These are phyloP conservation scores for Agroathelia rolfsii DNA, from an alignment of 1,284 basidiomycete species.

Conservation along the genomic window DNA sequence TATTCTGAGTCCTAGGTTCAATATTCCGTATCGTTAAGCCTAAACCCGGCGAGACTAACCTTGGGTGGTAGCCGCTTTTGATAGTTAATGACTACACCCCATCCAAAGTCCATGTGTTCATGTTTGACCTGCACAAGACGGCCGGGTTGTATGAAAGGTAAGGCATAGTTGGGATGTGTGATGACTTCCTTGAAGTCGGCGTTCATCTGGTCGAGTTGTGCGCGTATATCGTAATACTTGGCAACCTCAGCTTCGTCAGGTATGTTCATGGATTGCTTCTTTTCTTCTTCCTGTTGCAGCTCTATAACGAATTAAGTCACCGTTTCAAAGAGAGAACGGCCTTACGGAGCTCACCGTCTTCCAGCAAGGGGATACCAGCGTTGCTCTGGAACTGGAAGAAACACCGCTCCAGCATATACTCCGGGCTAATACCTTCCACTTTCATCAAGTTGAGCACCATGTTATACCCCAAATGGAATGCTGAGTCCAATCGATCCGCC, in stretches of 20 bases:
- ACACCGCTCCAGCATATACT: conserved; percentile 96
- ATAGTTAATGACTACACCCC: conserved; percentile 91
- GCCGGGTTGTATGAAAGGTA: conserved; percentile 91
- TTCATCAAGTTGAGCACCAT: conserved; percentile 99
- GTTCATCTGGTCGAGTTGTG: conserved; percentile 84
- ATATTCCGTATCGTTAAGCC: background rate
- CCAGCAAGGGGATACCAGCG: conserved; percentile 78
- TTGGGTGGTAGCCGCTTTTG: conserved; percentile 76
- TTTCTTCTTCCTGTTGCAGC: conserved; percentile 65
- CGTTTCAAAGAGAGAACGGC: conserved; percentile 1
- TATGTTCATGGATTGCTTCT: conserved; percentile 59
- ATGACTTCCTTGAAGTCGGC: conserved; percentile 87
- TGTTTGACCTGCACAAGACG: conserved; percentile 86
- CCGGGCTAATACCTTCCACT: conserved; percentile 96
- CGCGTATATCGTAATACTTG: conserved; percentile 86
- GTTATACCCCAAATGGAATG: conserved; percentile 98
- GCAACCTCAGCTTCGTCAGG: conserved; percentile 78
- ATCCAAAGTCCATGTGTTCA: conserved; percentile 86
- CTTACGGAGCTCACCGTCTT: conserved; percentile 55
- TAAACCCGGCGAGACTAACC: conserved; percentile 27
- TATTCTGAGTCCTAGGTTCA: conserved; percentile 27
- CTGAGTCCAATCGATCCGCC: conserved; percentile 94
- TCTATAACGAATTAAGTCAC: conserved; percentile 36
- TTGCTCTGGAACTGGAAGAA: conserved; percentile 99
- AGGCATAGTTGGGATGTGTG: conserved; percentile 87